These are phyloP conservation scores for Mercurialis annua DNA, from an alignment of 345 rosid genomes.

Conservation along the genomic window DNA sequence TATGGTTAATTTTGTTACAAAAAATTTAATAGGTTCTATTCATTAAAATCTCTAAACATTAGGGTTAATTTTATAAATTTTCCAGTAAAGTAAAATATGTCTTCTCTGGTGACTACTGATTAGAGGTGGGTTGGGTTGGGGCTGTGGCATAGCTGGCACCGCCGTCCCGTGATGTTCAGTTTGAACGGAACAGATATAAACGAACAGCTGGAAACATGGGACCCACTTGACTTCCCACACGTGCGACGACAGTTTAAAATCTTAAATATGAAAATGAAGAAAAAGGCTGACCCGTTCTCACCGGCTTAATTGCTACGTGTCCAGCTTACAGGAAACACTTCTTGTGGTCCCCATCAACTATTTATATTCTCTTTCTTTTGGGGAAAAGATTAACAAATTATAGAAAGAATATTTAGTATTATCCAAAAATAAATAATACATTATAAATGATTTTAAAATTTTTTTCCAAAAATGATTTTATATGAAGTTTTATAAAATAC, in stretches of 20 bases:
- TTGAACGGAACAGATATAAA: conserved; percentile 28
- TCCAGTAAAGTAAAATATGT: no score
- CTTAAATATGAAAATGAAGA: neutral
- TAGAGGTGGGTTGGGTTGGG: neutral
- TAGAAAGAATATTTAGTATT: no score
- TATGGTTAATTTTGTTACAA: no score
- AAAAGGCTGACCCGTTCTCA: neutral
- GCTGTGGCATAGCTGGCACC: neutral
- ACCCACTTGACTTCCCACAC: conserved; percentile 19
- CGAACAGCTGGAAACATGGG: conserved; percentile 9
- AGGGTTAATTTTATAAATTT: no score
- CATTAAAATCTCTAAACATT: no score
- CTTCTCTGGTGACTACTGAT: neutral
- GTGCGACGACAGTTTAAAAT: conserved; percentile 13
- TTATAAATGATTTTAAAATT: no score
- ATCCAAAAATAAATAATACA: no score
- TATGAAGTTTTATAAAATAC: no score
- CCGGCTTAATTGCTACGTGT: conserved; percentile 9
- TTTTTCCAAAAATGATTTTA: no score
- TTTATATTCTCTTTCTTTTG: neutral
- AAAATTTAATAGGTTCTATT: no score
- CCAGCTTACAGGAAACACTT: conserved; percentile 8
- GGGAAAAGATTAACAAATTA: no score
- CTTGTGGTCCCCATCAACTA: conserved; percentile 14
- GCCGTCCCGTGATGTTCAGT: conserved; percentile 32